Conservation (phyloP, 495 filamentous ascomycete species). For the Niebla homalea region DNA sequence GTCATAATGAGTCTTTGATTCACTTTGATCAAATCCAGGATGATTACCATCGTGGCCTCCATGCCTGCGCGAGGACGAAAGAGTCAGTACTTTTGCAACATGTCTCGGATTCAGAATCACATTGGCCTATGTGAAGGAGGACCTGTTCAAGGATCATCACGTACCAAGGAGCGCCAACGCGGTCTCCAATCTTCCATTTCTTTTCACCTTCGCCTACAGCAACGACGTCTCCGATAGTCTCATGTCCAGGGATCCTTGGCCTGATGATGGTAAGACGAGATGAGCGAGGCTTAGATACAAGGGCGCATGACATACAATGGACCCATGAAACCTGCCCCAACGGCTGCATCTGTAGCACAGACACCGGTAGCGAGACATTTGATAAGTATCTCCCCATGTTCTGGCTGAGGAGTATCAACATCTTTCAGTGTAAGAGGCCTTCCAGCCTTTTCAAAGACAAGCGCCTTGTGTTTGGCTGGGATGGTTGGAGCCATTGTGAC, state of each 20-base stretch:
- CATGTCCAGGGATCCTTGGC: slow-evolving; percentile 33
- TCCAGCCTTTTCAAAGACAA: slow-evolving; percentile 56
- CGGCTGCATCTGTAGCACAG: slow-evolving; percentile 52
- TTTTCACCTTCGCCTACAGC: slow-evolving; percentile 42
- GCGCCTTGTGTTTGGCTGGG: slow-evolving; percentile 53
- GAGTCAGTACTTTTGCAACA: too few species aligned
- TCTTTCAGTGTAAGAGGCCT: slow-evolving; percentile 53
- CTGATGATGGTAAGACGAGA: slow-evolving; percentile 1
- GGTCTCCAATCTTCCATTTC: slow-evolving; percentile 48
- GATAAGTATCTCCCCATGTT: slow-evolving; percentile 49
- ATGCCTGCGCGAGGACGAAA: slow-evolving; percentile 15
- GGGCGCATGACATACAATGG: neutral
- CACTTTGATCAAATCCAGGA: neutral
- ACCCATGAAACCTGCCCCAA: slow-evolving; percentile 40
- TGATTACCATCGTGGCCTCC: slow-evolving; percentile 30
- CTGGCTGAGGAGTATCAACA: slow-evolving; percentile 52
- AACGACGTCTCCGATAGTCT: slow-evolving; percentile 47
- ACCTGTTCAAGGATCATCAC: too few species aligned
- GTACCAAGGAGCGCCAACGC: slow-evolving; percentile 40
- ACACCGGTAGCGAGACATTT: slow-evolving; percentile 45
- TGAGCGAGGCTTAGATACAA: neutral
- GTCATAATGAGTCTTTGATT: neutral
- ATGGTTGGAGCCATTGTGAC: slow-evolving; percentile 27
- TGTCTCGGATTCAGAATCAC: too few species aligned
- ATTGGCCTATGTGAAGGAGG: too few species aligned